Percentiles rank a stretch among this genome's conserved stretches.
These are phyloP conservation scores for Candida michaelii DNA, from an alignment of 805 yeast genomes.

Conservation along the genomic window DNA sequence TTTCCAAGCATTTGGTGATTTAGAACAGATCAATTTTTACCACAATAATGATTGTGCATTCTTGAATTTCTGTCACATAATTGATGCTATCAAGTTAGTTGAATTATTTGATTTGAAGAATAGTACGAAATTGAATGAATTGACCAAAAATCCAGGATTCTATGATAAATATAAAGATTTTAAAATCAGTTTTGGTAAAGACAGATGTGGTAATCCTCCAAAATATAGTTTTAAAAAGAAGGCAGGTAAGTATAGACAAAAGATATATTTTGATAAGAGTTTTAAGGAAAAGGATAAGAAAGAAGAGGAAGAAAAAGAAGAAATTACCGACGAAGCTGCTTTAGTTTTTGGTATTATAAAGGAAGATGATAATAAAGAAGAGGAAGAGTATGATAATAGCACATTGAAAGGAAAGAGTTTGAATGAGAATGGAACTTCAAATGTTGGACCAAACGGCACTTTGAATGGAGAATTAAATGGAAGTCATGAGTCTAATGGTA, in stretches of 20 bases:
- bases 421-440: too few relatives aligned
- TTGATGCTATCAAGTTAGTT: slow-evolving; percentile 63
- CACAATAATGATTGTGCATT: slow-evolving; percentile 74
- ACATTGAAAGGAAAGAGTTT: background rate
- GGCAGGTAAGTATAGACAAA: slow-evolving; percentile 28
- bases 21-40: slow-evolving; percentile 74
- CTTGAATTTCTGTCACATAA: slow-evolving; percentile 64
- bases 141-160: slow-evolving; percentile 28
- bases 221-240: slow-evolving; percentile 49
- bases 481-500: too few relatives aligned
- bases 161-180: slow-evolving; percentile 50
- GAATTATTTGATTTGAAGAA: slow-evolving; percentile 48
- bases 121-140: slow-evolving; percentile 33
- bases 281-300: slow-evolving; percentile 12
- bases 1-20: slow-evolving; percentile 62
- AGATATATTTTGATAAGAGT: slow-evolving; percentile 18
- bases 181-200: slow-evolving; percentile 71
- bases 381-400: slow-evolving; percentile 6
- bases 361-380: slow-evolving; percentile 7
- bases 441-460: too few relatives aligned
- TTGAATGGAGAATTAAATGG: background rate
- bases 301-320: slow-evolving; percentile 23
- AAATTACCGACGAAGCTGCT: slow-evolving; percentile 42
- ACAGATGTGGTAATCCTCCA: slow-evolving; percentile 77
- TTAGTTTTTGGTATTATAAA: slow-evolving; percentile 44